Percentiles rank a stretch among this genome's conserved stretches.
phyloP scores from a whole-genome alignment of 176 grass and related monocot genomes.

The Raddia distichophylla region DNA sequence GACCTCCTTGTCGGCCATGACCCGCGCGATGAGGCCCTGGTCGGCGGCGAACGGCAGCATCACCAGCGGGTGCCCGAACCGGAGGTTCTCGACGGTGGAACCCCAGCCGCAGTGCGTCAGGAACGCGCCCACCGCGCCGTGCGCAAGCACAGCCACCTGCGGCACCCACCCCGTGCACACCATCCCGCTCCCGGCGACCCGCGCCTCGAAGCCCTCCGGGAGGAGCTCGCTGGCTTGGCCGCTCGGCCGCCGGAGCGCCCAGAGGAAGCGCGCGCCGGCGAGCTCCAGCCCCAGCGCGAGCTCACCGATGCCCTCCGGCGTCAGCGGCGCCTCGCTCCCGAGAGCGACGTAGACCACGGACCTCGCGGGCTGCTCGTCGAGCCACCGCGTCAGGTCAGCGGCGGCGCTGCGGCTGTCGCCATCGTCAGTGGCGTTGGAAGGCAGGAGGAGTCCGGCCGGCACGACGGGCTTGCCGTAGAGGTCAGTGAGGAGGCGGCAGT shows the following conservation, averaged over 20 bases:
- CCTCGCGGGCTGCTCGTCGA: conserved; percentile 1
- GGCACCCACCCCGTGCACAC: conserved; percentile 44
- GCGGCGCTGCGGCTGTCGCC: not conserved
- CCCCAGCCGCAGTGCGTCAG: conserved; percentile 51
- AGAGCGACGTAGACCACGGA: conserved; percentile 40
- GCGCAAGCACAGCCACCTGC: conserved; percentile 8
- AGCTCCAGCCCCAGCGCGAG: conserved; percentile 42
- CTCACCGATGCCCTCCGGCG: not conserved
- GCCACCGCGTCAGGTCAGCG: conserved; percentile 31
- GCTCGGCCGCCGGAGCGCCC: conserved; percentile 24
- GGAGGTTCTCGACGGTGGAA: conserved; percentile 36
- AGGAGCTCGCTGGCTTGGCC: not conserved
- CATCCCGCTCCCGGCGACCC: not conserved
- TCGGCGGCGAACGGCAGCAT: conserved; percentile 41
- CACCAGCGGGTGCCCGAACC: conserved; percentile 31
- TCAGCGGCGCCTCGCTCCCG: conserved; percentile 40
- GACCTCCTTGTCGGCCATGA: conserved; percentile 36
- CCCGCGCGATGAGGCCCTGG: conserved; percentile 44
- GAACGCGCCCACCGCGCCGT: conserved; percentile 34
- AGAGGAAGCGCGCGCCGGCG: conserved; percentile 35
- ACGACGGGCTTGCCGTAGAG: conserved; percentile 44
- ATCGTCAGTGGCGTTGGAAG: not conserved
- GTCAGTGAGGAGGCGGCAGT: conserved; percentile 5
- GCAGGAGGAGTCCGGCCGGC: conserved; percentile 26
- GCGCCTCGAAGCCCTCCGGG: conserved; percentile 33